Evolutionary conservation across 768 basidiomycete species (phyloP).

Genomic region (Lyophyllum semitale): DNA sequence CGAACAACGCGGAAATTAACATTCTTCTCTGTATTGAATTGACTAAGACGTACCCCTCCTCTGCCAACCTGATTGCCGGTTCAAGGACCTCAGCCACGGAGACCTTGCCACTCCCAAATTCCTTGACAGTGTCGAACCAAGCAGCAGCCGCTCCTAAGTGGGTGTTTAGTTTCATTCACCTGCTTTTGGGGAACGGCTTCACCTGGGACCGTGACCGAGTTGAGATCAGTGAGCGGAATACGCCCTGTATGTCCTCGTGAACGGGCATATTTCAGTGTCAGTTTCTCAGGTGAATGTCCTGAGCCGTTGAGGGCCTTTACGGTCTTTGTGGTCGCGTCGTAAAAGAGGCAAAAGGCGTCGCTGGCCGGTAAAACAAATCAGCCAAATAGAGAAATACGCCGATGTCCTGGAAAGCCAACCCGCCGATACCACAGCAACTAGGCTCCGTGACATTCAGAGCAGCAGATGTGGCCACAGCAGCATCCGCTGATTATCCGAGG

Average conservation of each 20-base stretch:
- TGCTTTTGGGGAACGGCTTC: conserved; percentile 3
- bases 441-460: conserved; percentile 93
- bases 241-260: conserved; percentile 67
- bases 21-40: neutral
- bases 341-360: conserved; percentile 93
- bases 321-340: conserved; percentile 76
- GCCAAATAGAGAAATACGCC: conserved; percentile 7
- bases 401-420: conserved; percentile 45
- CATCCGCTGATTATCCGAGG: conserved; percentile 63
- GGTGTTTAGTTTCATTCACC: conserved; percentile 4
- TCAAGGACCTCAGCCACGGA: conserved; percentile 69
- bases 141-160: conserved; percentile 84
- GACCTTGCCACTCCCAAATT: conserved; percentile 76
- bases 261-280: conserved; percentile 74
- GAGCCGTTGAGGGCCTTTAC: conserved; percentile 94
- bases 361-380: conserved; percentile 34
- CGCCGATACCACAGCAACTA: conserved; percentile 89
- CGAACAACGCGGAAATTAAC: neutral
- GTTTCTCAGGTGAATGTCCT: conserved; percentile 79
- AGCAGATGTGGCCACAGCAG: conserved; percentile 91
- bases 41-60: conserved; percentile 70
- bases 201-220: conserved; percentile 91
- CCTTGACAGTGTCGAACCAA: conserved; percentile 88
- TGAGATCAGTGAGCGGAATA: conserved; percentile 82
- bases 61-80: conserved; percentile 90